Conservation (phyloP, 179 eudicot genomes). For the Spergularia azorica region DNA sequence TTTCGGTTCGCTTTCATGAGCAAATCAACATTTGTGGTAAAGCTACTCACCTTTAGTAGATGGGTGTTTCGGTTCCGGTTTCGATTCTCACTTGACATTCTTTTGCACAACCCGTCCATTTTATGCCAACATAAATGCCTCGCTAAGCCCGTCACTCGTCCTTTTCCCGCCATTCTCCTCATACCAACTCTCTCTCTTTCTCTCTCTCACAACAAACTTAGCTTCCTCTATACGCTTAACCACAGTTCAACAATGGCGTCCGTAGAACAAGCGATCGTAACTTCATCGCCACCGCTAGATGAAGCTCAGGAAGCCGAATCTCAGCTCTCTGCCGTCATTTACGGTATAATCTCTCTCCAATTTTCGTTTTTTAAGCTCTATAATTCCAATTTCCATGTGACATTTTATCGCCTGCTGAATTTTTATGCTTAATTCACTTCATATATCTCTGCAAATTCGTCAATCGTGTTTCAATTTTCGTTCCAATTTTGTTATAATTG, state of each 20-base stretch:
- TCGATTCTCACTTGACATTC: no score
- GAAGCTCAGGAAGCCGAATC: constrained; percentile 43
- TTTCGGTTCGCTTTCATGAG: no score
- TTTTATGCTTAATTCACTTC: not conserved
- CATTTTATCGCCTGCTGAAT: not conserved
- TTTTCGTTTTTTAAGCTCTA: not conserved
- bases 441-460: not conserved
- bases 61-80: no score
- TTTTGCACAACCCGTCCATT: no score
- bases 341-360: constrained; percentile 42
- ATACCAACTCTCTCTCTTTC: not conserved
- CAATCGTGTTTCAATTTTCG: no score
- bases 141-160: no score
- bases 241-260: constrained; percentile 21
- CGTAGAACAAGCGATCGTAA: constrained; percentile 36
- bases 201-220: not conserved
- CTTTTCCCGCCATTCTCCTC: no score
- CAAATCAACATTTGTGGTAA: no score
- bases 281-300: constrained; percentile 36
- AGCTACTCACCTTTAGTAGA: no score
- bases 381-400: not conserved
- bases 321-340: constrained; percentile 52
- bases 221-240: constrained; percentile 13
- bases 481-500: no score
- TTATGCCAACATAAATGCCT: no score